Evolutionary conservation across 129 eudicot species (phyloP), one percentile per base, ranked within the genome.

Genomic region (Pulicaria dysenterica): DNA sequence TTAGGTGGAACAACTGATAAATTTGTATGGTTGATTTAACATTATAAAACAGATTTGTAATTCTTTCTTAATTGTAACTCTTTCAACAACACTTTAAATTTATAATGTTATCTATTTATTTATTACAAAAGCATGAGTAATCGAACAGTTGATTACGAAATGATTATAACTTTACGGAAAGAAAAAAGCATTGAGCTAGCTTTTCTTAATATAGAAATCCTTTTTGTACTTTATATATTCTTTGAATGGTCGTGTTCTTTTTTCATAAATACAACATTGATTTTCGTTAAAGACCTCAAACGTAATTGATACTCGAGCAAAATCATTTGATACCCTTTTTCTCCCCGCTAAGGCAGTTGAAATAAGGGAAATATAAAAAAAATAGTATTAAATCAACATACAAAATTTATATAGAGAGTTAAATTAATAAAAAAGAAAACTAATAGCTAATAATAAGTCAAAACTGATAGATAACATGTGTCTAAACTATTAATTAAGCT

Each of bases 161-260:
- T 78, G 82, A 78, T 78, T 78, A 62, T 62, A 24, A 70, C 82
- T 78, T 78, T 78, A 70, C 42, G 13, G 53, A 77, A 78, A 78
- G 82, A 44, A 70, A 77, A 78, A 78, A 77, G 58, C 56, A 62
- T 70, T 70, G 72, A 54, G 70, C 62, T 62, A 62, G 67, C 82
- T 78, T 70, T 78, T 43, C 65, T 69, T 14, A 13, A 41, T 45
- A 12, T n/a, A 6, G 63, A 54, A 60, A 6, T 70, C 75, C 50
- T 69, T 64, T 77, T 77, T 41, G 59, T 78, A 53, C 77, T 77
- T 77, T 64, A 70, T 49, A 60, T 76, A 5, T 53, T 19, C 50
- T 77, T 70, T 70, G 71, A 60, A 67, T 50, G 53, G 65, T 16
- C 69, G 31, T 41, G 31, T 41, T 3, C 40, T 62, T 17, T 24